Conservation (phyloP, 495 filamentous ascomycete species). For the Penicillium atrosanguineum region DNA sequence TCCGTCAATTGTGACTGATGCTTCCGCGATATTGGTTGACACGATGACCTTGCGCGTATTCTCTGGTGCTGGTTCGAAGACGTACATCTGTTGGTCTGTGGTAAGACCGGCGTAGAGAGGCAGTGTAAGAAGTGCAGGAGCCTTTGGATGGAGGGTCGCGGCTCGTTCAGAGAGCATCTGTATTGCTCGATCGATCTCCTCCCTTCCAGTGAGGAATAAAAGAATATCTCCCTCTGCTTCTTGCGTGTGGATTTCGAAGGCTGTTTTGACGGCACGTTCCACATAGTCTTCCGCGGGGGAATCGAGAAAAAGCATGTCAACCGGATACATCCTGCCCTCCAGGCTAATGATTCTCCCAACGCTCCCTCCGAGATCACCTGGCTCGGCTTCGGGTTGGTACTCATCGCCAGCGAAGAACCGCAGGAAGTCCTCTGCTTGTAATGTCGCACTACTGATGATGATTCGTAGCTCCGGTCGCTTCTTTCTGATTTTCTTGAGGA, state of each 20-base stretch:
- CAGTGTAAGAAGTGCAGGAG: slow-evolving; percentile 67
- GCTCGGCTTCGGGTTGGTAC: slow-evolving; percentile 32
- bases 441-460: slow-evolving; percentile 88
- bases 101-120: slow-evolving; percentile 89
- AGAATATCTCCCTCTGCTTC: slow-evolving; percentile 87
- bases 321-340: slow-evolving; percentile 88
- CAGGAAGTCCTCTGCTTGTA: slow-evolving; percentile 88
- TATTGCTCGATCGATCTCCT: slow-evolving; percentile 85
- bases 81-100: slow-evolving; percentile 86
- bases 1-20: slow-evolving; percentile 89
- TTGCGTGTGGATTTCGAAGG: slow-evolving; percentile 89
- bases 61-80: slow-evolving; percentile 84
- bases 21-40: slow-evolving; percentile 95
- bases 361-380: slow-evolving; percentile 39
- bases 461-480: slow-evolving; percentile 81
- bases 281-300: slow-evolving; percentile 83
- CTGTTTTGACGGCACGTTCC: slow-evolving; percentile 79
- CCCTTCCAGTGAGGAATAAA: slow-evolving; percentile 87
- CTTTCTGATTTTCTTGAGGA: slow-evolving; percentile 91
- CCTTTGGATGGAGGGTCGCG: slow-evolving; percentile 67
- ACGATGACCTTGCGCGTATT: slow-evolving; percentile 90
- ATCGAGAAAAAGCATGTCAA: slow-evolving; percentile 84
- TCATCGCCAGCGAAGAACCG: slow-evolving; percentile 69
- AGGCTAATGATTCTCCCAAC: slow-evolving; percentile 79
- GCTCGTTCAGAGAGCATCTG: slow-evolving; percentile 76